A percentile compares a stretch with the other conserved stretches of the same genome.
These are phyloP conservation scores for Triangularia setosa DNA, from an alignment of 2,329 filamentous ascomycete species.

Conservation along the genomic window DNA sequence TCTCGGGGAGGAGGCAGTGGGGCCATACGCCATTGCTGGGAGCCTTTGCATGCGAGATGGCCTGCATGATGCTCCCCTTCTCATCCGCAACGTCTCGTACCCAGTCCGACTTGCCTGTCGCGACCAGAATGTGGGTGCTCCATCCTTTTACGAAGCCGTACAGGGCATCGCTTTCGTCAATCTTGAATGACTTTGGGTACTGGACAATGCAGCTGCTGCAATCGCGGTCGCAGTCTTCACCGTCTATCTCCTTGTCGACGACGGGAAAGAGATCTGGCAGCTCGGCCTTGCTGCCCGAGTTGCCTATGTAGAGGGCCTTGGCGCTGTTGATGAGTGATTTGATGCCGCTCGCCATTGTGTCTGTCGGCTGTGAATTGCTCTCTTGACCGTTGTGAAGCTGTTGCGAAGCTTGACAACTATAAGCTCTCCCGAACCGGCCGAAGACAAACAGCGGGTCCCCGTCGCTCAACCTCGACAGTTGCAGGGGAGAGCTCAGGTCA, in stretches of 20 bases:
- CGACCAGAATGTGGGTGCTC: slow-evolving; percentile 85
- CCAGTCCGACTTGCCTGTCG: slow-evolving; percentile 96
- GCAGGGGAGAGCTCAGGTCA: too few species aligned
- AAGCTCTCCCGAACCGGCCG: neutral
- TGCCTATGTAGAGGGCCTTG: slow-evolving; percentile 27
- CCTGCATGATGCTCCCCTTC: slow-evolving; percentile 79
- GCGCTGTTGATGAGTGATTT: slow-evolving; percentile 27
- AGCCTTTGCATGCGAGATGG: slow-evolving; percentile 55
- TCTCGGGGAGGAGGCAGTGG: neutral
- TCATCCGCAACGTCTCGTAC: slow-evolving; percentile 84
- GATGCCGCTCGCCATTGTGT: slow-evolving; percentile 17
- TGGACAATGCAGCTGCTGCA: slow-evolving; percentile 76
- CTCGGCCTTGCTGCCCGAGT: slow-evolving; percentile 25
- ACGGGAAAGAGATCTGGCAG: slow-evolving; percentile 62
- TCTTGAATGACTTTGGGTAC: slow-evolving; percentile 68
- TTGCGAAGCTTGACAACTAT: neutral
- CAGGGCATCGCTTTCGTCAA: slow-evolving; percentile 73
- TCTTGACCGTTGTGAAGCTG: neutral
- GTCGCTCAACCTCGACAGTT: neutral
- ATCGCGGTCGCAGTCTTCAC: slow-evolving; percentile 84
- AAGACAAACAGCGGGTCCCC: neutral
- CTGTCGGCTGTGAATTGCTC: neutral
- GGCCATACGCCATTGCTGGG: slow-evolving; percentile 65
- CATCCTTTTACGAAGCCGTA: slow-evolving; percentile 85
- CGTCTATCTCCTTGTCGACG: slow-evolving; percentile 73